Conservation (phyloP, 306 rosid species). For the Pterocarpus santalinus region DNA sequence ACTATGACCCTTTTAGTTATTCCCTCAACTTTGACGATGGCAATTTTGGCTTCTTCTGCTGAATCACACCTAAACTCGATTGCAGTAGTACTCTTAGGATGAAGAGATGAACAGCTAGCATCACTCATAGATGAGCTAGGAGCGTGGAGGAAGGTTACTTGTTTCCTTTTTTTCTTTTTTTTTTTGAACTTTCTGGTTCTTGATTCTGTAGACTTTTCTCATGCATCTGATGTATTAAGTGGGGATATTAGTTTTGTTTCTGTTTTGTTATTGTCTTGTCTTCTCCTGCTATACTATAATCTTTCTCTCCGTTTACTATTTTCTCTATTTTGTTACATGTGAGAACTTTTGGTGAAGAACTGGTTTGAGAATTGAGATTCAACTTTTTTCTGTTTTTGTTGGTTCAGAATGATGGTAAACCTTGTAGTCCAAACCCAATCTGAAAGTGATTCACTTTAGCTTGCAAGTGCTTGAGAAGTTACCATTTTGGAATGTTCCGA, state of each 20-base stretch:
- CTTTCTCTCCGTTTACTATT: not conserved
- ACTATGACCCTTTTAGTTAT: constrained; percentile 72
- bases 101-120: not conserved
- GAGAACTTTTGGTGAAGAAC: too few relatives aligned
- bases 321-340: not conserved
- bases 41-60: constrained; percentile 56
- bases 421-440: too few relatives aligned
- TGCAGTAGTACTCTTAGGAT: constrained; percentile 6
- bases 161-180: not conserved
- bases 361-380: not conserved
- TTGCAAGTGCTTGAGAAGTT: too few relatives aligned
- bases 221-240: not conserved
- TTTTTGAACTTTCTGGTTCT: not conserved
- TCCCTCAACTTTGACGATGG: constrained; percentile 77
- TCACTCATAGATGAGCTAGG: too few relatives aligned
- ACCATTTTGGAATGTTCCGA: too few relatives aligned
- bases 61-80: not conserved
- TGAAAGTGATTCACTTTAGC: too few relatives aligned
- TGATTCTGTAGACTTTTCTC: not conserved
- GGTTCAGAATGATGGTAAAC: too few relatives aligned
- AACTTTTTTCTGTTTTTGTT: too few relatives aligned
- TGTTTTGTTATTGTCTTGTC: not conserved
- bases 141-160: not conserved
- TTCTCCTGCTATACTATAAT: not conserved
- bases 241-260: not conserved